Evolutionary conservation across 2,329 filamentous ascomycete genomes (phyloP).

Genomic region (Botrytis tulipae): DNA sequence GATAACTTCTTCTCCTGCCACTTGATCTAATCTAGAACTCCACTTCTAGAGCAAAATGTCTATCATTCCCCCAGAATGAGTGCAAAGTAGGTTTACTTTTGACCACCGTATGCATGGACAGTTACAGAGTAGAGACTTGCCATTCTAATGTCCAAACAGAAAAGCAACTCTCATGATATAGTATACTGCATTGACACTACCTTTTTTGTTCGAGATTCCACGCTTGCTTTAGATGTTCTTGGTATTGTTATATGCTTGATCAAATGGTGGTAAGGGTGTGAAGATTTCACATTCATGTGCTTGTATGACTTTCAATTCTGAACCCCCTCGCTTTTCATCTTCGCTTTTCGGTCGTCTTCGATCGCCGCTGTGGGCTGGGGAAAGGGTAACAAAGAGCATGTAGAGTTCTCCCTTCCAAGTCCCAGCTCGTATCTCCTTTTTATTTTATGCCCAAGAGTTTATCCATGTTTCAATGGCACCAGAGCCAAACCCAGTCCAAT

Average conservation of each 20-base stretch:
- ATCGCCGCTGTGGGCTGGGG: not conserved
- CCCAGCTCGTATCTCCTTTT: too few species aligned
- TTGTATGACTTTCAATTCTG: not conserved
- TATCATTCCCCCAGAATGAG: not conserved
- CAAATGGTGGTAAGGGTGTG: not conserved
- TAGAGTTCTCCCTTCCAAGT: not conserved
- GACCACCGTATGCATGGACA: not conserved
- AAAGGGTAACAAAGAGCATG: not conserved
- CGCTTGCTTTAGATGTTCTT: not conserved
- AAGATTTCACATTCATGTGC: not conserved
- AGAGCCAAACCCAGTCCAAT: not conserved
- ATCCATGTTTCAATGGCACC: not conserved
- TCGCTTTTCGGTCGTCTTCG: not conserved
- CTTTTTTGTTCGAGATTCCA: not conserved
- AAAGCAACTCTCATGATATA: not conserved
- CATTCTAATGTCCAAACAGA: not conserved
- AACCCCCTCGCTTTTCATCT: not conserved
- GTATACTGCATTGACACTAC: not conserved
- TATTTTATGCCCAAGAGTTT: too few species aligned
- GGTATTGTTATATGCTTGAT: rapidly evolving
- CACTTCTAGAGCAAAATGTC: not conserved
- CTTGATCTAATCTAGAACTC: too few species aligned
- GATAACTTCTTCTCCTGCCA: too few species aligned
- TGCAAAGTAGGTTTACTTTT: not conserved
- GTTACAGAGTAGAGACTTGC: not conserved